These are phyloP conservation scores for Alternaria triticina DNA, from an alignment of 2,329 filamentous ascomycete species.

Conservation along the genomic window DNA sequence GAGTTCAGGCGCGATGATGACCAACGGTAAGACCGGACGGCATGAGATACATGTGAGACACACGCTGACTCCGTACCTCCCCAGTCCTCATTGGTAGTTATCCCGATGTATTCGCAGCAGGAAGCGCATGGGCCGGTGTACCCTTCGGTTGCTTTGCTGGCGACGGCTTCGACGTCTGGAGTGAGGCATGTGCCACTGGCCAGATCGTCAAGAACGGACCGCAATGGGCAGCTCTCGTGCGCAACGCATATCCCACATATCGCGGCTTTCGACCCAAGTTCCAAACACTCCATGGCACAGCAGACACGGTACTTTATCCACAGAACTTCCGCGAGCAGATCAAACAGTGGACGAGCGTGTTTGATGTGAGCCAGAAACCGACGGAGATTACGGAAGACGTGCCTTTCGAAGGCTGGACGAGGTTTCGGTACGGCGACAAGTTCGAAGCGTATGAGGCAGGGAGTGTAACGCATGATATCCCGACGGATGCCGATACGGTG, in stretches of 20 bases:
- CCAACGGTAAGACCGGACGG: constrained; percentile 14
- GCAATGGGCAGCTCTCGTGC: constrained; percentile 40
- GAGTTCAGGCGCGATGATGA: constrained; percentile 47
- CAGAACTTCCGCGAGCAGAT: constrained; percentile 45
- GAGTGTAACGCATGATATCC: constrained; percentile 40
- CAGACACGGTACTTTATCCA: constrained; percentile 35
- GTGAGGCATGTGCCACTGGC: constrained; percentile 38
- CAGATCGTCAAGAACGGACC: constrained; percentile 39
- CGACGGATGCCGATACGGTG: constrained; percentile 39
- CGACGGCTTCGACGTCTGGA: constrained; percentile 40
- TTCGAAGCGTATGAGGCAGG: constrained; percentile 43
- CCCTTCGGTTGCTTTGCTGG: constrained; percentile 47
- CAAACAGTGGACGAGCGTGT: constrained; percentile 45
- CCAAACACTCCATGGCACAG: constrained; percentile 39
- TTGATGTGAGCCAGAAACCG: constrained; percentile 32
- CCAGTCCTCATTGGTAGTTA: constrained; percentile 40
- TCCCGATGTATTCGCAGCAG: constrained; percentile 44
- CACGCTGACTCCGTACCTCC: background rate
- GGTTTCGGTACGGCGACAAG: constrained; percentile 34
- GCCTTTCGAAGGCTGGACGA: constrained; percentile 41
- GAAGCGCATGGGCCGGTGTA: constrained; percentile 43
- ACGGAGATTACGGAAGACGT: constrained; percentile 31
- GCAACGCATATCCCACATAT: constrained; percentile 39
- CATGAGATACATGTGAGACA: background rate
- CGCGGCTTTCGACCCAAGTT: constrained; percentile 40